Conservation (phyloP, 768 basidiomycete genomes). For the Thelephora ganbajun region DNA sequence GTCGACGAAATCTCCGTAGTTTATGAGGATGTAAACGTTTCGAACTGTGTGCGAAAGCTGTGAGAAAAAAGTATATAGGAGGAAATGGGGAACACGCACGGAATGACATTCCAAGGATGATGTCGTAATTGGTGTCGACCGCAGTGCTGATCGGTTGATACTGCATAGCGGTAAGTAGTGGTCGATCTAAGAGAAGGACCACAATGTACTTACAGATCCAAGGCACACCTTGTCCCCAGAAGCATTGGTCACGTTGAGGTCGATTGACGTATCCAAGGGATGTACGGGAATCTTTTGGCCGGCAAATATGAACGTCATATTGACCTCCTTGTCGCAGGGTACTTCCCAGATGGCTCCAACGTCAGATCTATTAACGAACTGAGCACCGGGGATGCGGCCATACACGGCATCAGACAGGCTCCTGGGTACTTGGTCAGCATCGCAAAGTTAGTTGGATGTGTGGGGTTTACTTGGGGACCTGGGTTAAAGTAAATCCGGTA, state of each 20-base stretch:
- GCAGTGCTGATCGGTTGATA: constrained; percentile 56
- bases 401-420: constrained; percentile 49
- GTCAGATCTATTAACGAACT: constrained; percentile 20
- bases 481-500: constrained; percentile 55
- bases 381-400: constrained; percentile 36
- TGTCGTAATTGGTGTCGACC: constrained; percentile 37
- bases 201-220: constrained; percentile 28
- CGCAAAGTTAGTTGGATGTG: constrained; percentile 1
- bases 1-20: constrained; percentile 50
- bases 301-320: constrained; percentile 49
- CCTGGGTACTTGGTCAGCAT: constrained; percentile 18
- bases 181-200: not conserved
- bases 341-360: constrained; percentile 41
- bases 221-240: constrained; percentile 20
- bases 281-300: constrained; percentile 47
- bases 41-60: constrained; percentile 28
- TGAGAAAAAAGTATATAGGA: not conserved
- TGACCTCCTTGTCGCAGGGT: constrained; percentile 50
- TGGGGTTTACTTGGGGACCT: constrained; percentile 35
- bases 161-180: constrained; percentile 18
- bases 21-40: constrained; percentile 48
- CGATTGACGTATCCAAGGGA: constrained; percentile 42
- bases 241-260: constrained; percentile 13
- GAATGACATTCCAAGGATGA: constrained; percentile 65
- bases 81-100: constrained; percentile 23